phyloP scores from a whole-genome alignment of 148 eudicot genomes.

The Agrostemma githago region DNA sequence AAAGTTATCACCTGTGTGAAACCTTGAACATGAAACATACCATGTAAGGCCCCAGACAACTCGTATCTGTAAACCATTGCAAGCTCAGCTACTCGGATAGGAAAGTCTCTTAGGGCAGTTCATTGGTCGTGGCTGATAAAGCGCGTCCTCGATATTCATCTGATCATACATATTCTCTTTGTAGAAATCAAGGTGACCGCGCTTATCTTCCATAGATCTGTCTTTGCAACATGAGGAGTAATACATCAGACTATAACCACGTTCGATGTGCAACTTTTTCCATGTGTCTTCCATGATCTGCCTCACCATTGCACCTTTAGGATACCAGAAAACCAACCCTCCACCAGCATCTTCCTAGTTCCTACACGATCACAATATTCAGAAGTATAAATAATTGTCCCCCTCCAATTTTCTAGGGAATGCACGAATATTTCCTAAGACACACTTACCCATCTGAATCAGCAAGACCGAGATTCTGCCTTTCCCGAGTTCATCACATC shows the following conservation, averaged over 20 bases:
- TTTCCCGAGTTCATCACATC: no score
- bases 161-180: conserved; percentile 95
- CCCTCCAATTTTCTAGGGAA: not conserved
- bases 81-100: conserved; percentile 91
- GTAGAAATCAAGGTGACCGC: conserved; percentile 98
- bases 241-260: conserved; percentile 80
- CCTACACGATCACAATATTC: conserved; percentile 38
- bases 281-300: conserved; percentile 91
- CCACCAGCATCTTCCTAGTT: conserved; percentile 99
- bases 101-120: conserved; percentile 98
- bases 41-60: conserved; percentile 92
- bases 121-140: conserved; percentile 98
- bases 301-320: conserved; percentile 90
- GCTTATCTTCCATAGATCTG: conserved; percentile 96
- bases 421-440: no score
- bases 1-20: conserved; percentile 72
- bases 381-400: not conserved
- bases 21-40: conserved; percentile 96
- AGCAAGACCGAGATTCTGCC: no score
- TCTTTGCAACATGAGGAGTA: conserved; percentile 98
- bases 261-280: conserved; percentile 83
- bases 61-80: conserved; percentile 98
- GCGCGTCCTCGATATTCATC: conserved; percentile 95
- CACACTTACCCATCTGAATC: no score
- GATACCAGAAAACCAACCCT: conserved; percentile 99